Evolutionary conservation across 768 basidiomycete species (phyloP).

Genomic region (Auricularia heimuer): DNA sequence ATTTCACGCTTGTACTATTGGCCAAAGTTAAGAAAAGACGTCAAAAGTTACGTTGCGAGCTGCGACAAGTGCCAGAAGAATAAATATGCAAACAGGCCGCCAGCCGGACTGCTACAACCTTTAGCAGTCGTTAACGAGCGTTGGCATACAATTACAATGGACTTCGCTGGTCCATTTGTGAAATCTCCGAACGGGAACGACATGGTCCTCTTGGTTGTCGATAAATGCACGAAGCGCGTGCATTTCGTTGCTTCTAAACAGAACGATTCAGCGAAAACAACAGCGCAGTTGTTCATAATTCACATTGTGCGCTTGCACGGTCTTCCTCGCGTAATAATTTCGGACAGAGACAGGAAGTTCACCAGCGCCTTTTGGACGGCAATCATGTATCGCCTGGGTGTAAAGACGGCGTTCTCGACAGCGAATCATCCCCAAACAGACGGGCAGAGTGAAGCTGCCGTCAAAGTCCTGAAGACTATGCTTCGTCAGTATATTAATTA

Average conservation of each 20-base stretch:
- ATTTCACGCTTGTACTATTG: constrained; percentile 16
- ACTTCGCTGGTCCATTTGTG: constrained; percentile 19
- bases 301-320: background rate
- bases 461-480: constrained; percentile 30
- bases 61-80: constrained; percentile 18
- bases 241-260: constrained; percentile 14
- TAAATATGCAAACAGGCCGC: constrained; percentile 6
- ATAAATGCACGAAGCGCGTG: constrained; percentile 11
- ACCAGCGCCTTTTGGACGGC: constrained; percentile 3
- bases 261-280: too few relatives aligned
- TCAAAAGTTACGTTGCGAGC: constrained; percentile 18
- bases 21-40: constrained; percentile 14
- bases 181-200: constrained; percentile 5
- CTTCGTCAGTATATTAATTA: constrained; percentile 25
- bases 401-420: background rate
- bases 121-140: constrained; percentile 7
- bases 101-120: constrained; percentile 2
- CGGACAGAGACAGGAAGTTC: background rate
- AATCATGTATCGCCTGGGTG: background rate
- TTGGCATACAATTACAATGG: constrained; percentile 16
- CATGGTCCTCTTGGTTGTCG: too few relatives aligned
- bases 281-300: background rate
- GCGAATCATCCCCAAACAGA: constrained; percentile 1
- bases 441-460: background rate
- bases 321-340: background rate